Conservation (phyloP, 2,329 filamentous ascomycete genomes). For the Trichoderma sp. region DNA sequence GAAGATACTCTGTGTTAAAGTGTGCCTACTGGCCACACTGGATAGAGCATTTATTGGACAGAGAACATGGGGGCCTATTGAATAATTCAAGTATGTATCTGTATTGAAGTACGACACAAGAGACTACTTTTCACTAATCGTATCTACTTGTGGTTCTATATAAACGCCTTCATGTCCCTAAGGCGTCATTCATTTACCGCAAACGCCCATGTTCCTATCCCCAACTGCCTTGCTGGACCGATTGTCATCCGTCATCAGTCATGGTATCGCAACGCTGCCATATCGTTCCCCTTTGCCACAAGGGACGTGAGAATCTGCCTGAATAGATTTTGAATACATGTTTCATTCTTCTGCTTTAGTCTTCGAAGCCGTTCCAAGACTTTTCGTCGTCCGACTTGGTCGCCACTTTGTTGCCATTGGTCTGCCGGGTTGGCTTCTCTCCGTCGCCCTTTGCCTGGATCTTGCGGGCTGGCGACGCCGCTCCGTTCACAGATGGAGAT, state of each 20-base stretch:
- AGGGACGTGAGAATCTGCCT: not conserved
- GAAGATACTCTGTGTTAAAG: not conserved
- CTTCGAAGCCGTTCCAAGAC: conserved; percentile 43
- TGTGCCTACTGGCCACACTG: not conserved
- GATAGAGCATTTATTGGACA: not conserved
- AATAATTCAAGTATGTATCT: not conserved
- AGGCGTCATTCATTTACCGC: not conserved
- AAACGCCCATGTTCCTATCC: not conserved
- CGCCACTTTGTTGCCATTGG: conserved; percentile 4
- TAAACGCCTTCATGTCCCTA: not conserved
- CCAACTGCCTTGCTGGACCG: not conserved
- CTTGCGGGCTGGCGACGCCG: conserved; percentile 32
- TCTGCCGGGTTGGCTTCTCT: conserved; percentile 22
- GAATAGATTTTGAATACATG: not conserved
- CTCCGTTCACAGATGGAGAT: conserved; percentile 27
- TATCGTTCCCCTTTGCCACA: not conserved
- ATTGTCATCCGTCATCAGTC: not conserved
- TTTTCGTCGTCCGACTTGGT: conserved; percentile 39
- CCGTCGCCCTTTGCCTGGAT: conserved; percentile 25
- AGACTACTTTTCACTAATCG: not conserved
- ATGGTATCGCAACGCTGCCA: not conserved
- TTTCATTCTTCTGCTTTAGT: conserved; percentile 26
- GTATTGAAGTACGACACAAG: not conserved
- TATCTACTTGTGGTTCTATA: conserved; percentile 1
- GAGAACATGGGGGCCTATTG: not conserved